Conservation (phyloP, 345 rosid species). For the Rhodomyrtus tomentosa region DNA sequence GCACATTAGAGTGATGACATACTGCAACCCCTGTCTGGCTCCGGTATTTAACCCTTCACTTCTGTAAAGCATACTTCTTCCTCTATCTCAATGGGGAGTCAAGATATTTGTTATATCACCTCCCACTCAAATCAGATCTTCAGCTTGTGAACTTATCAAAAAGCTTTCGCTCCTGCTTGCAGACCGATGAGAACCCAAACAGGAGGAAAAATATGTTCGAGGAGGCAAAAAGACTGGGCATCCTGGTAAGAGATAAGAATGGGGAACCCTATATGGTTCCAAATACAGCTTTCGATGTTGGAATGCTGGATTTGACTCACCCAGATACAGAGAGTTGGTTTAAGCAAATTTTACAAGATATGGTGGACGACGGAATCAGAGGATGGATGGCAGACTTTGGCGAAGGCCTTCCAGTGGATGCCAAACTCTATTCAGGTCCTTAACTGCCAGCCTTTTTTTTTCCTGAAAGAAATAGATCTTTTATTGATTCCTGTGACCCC, state of each 20-base stretch:
- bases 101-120: not conserved
- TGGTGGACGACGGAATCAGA: slow-evolving; percentile 59
- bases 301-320: slow-evolving; percentile 68
- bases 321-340: slow-evolving; percentile 55
- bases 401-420: slow-evolving; percentile 68
- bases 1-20: slow-evolving; percentile 54
- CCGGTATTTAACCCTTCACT: slow-evolving; percentile 25
- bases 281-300: slow-evolving; percentile 66
- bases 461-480: not conserved
- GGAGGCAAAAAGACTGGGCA: slow-evolving; percentile 52
- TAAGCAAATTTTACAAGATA: slow-evolving; percentile 49
- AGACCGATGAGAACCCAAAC: slow-evolving; percentile 44
- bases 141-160: not conserved
- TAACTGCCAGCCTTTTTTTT: not conserved
- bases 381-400: slow-evolving; percentile 92
- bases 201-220: slow-evolving; percentile 39
- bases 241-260: slow-evolving; percentile 40
- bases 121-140: not conserved
- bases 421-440: slow-evolving; percentile 48
- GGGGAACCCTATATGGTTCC: slow-evolving; percentile 63
- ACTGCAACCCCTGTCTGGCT: slow-evolving; percentile 73
- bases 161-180: slow-evolving; percentile 1
- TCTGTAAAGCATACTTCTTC: not conserved
- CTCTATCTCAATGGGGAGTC: not conserved
- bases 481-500: not conserved